Percentiles rank a stretch among this genome's conserved stretches.
phyloP scores from a whole-genome alignment of 352 stramenopile species.

The Thraustochytrium aureum region DNA sequence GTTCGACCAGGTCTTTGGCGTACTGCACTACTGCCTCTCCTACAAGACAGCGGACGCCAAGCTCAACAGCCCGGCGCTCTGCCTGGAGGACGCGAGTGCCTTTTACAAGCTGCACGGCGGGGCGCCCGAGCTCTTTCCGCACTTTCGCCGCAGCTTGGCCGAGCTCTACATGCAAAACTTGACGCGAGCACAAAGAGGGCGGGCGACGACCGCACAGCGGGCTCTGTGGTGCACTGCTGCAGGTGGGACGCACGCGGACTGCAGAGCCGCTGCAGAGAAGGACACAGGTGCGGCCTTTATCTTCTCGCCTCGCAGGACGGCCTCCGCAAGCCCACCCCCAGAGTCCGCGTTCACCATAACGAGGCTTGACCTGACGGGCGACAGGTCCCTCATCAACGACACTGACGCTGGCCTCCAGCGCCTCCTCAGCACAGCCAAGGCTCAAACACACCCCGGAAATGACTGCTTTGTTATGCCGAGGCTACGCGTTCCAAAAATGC shows the following conservation, averaged over 20 bases:
- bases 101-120: constrained; percentile 44
- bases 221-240: constrained; percentile 15
- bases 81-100: constrained; percentile 7
- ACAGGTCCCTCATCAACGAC: background rate
- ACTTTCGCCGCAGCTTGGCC: background rate
- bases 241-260: background rate
- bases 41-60: constrained; percentile 16
- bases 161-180: constrained; percentile 29
- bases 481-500: background rate
- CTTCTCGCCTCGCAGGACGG: background rate
- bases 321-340: background rate
- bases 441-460: constrained; percentile 44
- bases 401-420: background rate
- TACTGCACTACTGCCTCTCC: constrained; percentile 21
- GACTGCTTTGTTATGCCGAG: constrained; percentile 54
- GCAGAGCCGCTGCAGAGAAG: too few species aligned
- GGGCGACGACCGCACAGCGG: background rate
- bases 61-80: constrained; percentile 44
- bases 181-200: background rate
- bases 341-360: constrained; percentile 35
- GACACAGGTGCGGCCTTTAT: background rate
- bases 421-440: constrained; percentile 5
- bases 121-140: background rate
- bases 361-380: constrained; percentile 4
- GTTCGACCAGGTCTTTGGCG: constrained; percentile 3